Conservation (phyloP, 176 grass and related monocot genomes). For the Puya raimondii region DNA sequence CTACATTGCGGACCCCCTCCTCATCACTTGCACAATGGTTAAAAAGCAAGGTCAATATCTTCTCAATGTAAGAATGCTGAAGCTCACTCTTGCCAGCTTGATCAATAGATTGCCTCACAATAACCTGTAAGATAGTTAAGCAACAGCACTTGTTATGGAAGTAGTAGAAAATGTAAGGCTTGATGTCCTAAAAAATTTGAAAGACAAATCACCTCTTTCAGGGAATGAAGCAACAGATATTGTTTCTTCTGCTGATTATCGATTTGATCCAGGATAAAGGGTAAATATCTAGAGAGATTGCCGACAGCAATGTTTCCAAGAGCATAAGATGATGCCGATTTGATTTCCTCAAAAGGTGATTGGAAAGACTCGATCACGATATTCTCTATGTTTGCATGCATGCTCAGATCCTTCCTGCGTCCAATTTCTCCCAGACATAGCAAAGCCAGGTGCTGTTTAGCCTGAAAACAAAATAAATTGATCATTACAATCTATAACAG, state of each 20-base stretch:
- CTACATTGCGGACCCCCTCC: conserved; percentile 90
- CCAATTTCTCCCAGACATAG: conserved; percentile 88
- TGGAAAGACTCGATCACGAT: conserved; percentile 95
- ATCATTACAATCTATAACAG: background rate
- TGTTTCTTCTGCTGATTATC: conserved; percentile 96
- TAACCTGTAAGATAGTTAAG: conserved; percentile 36
- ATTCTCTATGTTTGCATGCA: conserved; percentile 74
- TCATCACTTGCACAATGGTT: conserved; percentile 97
- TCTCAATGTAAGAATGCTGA: conserved; percentile 67
- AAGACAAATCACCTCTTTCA: conserved; percentile 59
- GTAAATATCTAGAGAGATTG: conserved; percentile 83
- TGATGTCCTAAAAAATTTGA: conserved; percentile 6
- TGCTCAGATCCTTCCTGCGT: conserved; percentile 68
- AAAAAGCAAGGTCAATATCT: conserved; percentile 83
- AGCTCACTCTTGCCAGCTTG: conserved; percentile 64
- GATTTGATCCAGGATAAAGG: conserved; percentile 88
- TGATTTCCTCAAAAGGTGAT: conserved; percentile 95
- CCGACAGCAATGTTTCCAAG: conserved; percentile 93
- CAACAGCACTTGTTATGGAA: conserved; percentile 11
- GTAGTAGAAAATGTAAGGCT: background rate
- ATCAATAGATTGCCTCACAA: conserved; percentile 66
- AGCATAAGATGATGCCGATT: conserved; percentile 86
- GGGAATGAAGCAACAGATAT: conserved; percentile 84
- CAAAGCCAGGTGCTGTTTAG: conserved; percentile 85
- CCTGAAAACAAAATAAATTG: conserved; percentile 26